These are phyloP conservation scores for Umbelopsis vinacea DNA, from an alignment of 192 early-diverging fungal species.

Conservation along the genomic window DNA sequence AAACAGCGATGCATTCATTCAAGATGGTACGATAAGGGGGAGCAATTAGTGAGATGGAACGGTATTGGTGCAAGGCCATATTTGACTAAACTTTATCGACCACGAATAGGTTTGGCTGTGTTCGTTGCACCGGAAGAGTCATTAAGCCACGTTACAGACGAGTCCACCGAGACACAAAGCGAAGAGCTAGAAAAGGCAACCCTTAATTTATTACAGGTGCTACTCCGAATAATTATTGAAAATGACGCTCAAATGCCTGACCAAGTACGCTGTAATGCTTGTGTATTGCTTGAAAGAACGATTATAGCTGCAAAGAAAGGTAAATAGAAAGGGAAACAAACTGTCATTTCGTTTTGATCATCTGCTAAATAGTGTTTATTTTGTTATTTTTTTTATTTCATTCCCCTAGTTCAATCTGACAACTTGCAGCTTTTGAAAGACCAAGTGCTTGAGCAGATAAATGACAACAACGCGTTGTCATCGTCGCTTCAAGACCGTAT, in stretches of 20 bases:
- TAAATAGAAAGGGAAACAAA: slow-evolving; percentile 3
- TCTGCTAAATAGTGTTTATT: too few relatives aligned
- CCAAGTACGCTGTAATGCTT: slow-evolving; percentile 55
- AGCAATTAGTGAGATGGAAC: too few relatives aligned
- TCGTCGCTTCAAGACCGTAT: not conserved
- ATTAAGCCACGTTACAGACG: not conserved
- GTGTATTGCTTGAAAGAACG: slow-evolving; percentile 50
- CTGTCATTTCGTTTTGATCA: too few relatives aligned
- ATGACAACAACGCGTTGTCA: not conserved
- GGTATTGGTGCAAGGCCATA: not conserved
- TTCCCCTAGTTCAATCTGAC: slow-evolving; percentile 1
- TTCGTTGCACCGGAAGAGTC: slow-evolving; percentile 17
- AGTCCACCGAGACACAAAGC: slow-evolving; percentile 35
- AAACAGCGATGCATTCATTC: slow-evolving; percentile 16
- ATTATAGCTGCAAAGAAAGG: slow-evolving; percentile 32
- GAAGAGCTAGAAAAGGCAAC: slow-evolving; percentile 19
- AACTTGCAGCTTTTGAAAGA: not conserved
- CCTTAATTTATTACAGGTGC: slow-evolving; percentile 42
- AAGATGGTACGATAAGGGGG: slow-evolving; percentile 34
- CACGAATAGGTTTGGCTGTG: slow-evolving; percentile 14
- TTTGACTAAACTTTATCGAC: not conserved
- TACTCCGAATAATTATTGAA: slow-evolving; percentile 44
- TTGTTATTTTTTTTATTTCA: too few relatives aligned
- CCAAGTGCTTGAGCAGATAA: not conserved
- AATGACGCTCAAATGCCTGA: slow-evolving; percentile 46